A percentile compares a stretch with the other conserved stretches of the same genome.
phyloP scores from a whole-genome alignment of 495 filamentous ascomycete genomes.

The Extremus antarcticus region DNA sequence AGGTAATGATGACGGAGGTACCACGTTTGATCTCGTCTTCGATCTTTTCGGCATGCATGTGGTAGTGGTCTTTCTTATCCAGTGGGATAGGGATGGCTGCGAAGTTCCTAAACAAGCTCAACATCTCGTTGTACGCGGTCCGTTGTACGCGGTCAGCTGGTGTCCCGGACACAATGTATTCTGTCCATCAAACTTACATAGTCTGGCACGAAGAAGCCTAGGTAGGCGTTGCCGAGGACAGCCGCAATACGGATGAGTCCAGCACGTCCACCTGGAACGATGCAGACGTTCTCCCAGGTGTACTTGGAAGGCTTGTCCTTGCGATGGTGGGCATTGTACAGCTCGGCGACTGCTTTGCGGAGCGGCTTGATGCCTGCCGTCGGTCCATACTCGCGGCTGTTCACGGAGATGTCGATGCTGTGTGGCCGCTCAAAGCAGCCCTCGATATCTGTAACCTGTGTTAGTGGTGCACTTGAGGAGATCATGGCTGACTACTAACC shows the following conservation, averaged over 20 bases:
- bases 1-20: slow-evolving; percentile 69
- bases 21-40: slow-evolving; percentile 22
- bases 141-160: too few relatives aligned
- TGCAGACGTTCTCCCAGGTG: slow-evolving; percentile 98
- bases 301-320: slow-evolving; percentile 82
- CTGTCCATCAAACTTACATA: too few relatives aligned
- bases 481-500: background rate
- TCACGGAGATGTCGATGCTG: slow-evolving; percentile 63
- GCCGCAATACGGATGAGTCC: slow-evolving; percentile 91
- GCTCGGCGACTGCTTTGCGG: slow-evolving; percentile 74
- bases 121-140: slow-evolving; percentile 80
- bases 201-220: slow-evolving; percentile 64
- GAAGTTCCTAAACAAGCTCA: slow-evolving; percentile 85
- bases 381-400: slow-evolving; percentile 80
- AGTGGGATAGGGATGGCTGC: slow-evolving; percentile 82
- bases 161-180: too few relatives aligned
- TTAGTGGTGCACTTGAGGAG: background rate
- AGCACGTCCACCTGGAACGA: slow-evolving; percentile 87
- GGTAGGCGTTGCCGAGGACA: slow-evolving; percentile 68
- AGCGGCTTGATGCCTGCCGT: slow-evolving; percentile 89
- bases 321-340: slow-evolving; percentile 90
- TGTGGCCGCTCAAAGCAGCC: slow-evolving; percentile 81
- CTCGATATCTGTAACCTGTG: slow-evolving; percentile 49
- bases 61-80: slow-evolving; percentile 70
- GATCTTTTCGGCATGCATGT: slow-evolving; percentile 86